phyloP scores from a whole-genome alignment of 2,329 filamentous ascomycete species.

The Trichoderma semiorbis region DNA sequence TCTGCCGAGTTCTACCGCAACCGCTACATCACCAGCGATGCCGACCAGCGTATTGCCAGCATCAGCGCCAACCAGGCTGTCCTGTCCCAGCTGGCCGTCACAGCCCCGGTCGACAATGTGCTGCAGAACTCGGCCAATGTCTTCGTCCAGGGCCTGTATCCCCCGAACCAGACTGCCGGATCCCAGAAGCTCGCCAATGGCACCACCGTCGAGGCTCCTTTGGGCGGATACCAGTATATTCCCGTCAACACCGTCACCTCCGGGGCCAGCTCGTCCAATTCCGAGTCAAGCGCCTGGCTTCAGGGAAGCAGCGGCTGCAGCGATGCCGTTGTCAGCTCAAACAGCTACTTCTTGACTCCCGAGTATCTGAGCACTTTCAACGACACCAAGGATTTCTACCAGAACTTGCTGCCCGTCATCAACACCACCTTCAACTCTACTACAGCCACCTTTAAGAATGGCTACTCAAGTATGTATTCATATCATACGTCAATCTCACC shows the following conservation, averaged over 20 bases:
- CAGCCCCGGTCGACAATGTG: slow-evolving; percentile 70
- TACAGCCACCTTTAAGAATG: slow-evolving; percentile 55
- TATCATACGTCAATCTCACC: too few relatives aligned
- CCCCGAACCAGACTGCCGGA: slow-evolving; percentile 57
- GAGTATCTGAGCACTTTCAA: slow-evolving; percentile 44
- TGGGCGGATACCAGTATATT: slow-evolving; percentile 81
- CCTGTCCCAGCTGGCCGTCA: slow-evolving; percentile 66
- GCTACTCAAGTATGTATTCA: slow-evolving; percentile 52
- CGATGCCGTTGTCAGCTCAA: slow-evolving; percentile 53
- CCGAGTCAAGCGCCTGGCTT: slow-evolving; percentile 56
- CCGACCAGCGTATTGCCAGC: slow-evolving; percentile 55
- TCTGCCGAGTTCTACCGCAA: slow-evolving; percentile 73
- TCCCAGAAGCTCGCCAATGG: slow-evolving; percentile 69
- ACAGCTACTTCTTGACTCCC: slow-evolving; percentile 49
- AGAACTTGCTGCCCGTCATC: slow-evolving; percentile 51
- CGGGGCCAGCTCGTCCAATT: slow-evolving; percentile 51
- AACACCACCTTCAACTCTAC: slow-evolving; percentile 47
- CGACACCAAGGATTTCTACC: slow-evolving; percentile 59
- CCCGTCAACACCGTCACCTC: slow-evolving; percentile 62
- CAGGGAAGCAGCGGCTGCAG: slow-evolving; percentile 56
- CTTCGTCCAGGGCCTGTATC: slow-evolving; percentile 85
- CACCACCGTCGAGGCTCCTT: slow-evolving; percentile 59
- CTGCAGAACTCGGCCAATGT: slow-evolving; percentile 75
- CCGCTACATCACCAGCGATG: slow-evolving; percentile 65
- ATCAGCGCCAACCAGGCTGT: slow-evolving; percentile 65